phyloP scores from a whole-genome alignment of 805 yeast genomes.

The Nakazawaea laoshanensis region DNA sequence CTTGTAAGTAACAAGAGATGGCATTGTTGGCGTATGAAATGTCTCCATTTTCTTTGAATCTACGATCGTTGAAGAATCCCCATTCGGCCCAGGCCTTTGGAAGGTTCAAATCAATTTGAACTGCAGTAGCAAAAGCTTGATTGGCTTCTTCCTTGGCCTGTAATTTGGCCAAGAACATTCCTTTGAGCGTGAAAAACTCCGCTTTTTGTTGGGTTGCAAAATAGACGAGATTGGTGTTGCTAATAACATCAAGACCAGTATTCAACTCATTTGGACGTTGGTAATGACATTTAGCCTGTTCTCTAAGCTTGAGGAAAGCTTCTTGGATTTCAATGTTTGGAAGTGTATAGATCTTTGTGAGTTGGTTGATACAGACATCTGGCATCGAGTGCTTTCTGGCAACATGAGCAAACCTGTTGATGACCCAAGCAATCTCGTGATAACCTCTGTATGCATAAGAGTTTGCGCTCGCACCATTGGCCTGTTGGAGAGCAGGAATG shows the following conservation, averaged over 20 bases:
- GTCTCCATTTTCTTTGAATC: conserved; percentile 75
- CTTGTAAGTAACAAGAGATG: conserved; percentile 90
- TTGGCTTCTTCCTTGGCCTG: conserved; percentile 92
- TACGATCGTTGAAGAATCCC: conserved; percentile 91
- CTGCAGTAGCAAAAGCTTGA: conserved; percentile 97
- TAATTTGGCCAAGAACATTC: conserved; percentile 91
- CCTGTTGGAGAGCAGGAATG: conserved; percentile 74
- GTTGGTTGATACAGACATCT: conserved; percentile 88
- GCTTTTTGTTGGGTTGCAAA: conserved; percentile 98
- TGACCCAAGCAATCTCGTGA: conserved; percentile 99
- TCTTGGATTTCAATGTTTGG: conserved; percentile 98
- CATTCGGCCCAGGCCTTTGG: conserved; percentile 99
- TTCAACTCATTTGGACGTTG: conserved; percentile 85
- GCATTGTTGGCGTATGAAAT: conserved; percentile 87
- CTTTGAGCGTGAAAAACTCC: conserved; percentile 94
- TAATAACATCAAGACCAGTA: conserved; percentile 93
- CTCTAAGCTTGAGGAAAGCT: conserved; percentile 90
- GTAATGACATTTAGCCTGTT: conserved; percentile 96
- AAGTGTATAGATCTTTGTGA: conserved; percentile 87
- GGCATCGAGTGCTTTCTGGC: conserved; percentile 96
- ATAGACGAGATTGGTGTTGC: conserved; percentile 91
- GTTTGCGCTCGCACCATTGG: conserved; percentile 50
- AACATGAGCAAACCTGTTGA: conserved; percentile 95
- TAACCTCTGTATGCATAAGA: conserved; percentile 96
- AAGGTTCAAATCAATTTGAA: conserved; percentile 85